Conservation (phyloP, 1,284 basidiomycete species). For the Ceratobasidium papillatum region DNA sequence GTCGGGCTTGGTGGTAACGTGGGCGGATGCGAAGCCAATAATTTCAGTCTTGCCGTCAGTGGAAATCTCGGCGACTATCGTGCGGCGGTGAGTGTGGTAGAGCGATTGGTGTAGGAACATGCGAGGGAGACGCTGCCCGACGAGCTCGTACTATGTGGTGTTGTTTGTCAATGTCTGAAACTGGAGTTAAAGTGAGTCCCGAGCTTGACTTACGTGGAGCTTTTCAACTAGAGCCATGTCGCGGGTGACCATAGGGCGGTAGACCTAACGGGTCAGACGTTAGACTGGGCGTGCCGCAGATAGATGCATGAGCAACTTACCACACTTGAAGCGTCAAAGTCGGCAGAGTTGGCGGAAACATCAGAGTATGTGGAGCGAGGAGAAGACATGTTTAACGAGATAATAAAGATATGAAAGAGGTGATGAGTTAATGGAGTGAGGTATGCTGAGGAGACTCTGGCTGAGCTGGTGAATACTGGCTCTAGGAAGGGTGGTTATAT, state of each 20-base stretch:
- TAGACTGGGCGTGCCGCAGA: not conserved
- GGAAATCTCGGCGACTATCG: constrained; percentile 9
- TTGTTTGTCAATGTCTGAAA: constrained; percentile 3
- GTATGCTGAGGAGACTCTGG: not conserved
- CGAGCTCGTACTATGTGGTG: constrained; percentile 15
- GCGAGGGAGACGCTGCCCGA: constrained; percentile 14
- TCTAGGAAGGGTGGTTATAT: constrained; percentile 17
- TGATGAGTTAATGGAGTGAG: not conserved
- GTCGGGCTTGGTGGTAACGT: constrained; percentile 28
- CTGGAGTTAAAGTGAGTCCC: not conserved
- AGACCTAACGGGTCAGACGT: not conserved
- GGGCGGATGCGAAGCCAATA: constrained; percentile 23
- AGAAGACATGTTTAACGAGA: constrained; percentile 21
- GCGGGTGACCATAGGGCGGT: constrained; percentile 32
- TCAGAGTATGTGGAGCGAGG: constrained; percentile 35
- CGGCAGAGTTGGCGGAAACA: not conserved
- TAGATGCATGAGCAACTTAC: not conserved
- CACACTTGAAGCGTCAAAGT: constrained; percentile 32
- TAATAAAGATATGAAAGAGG: not conserved
- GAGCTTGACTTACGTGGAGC: constrained; percentile 27
- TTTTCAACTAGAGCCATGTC: constrained; percentile 27
- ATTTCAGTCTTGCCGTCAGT: not conserved
- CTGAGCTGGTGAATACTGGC: constrained; percentile 4
- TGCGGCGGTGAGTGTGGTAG: constrained; percentile 32
- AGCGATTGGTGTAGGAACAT: constrained; percentile 36